These are phyloP conservation scores for Chaetoceros muelleri DNA, from an alignment of 108 stramenopile genomes.

Conservation along the genomic window DNA sequence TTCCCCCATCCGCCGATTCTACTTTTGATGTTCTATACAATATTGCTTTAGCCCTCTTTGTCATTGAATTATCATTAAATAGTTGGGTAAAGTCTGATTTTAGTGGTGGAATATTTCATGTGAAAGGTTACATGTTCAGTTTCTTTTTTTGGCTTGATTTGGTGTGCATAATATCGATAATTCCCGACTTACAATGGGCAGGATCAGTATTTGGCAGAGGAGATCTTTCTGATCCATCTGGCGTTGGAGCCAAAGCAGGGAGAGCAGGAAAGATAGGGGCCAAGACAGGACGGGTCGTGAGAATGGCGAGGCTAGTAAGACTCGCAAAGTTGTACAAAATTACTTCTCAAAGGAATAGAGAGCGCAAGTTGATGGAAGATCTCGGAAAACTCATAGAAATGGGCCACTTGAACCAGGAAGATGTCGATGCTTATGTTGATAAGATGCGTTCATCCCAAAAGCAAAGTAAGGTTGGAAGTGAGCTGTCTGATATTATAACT, in stretches of 20 bases:
- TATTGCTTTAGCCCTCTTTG: constrained; percentile 41
- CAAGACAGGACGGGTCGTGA: constrained; percentile 39
- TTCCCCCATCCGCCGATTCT: constrained; percentile 30
- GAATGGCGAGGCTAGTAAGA: constrained; percentile 63
- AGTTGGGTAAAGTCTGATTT: constrained; percentile 39
- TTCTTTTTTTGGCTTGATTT: constrained; percentile 74
- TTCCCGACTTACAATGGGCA: constrained; percentile 49
- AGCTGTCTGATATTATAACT: constrained; percentile 62
- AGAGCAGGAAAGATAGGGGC: constrained; percentile 37
- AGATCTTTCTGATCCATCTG: constrained; percentile 15
- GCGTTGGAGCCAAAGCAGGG: constrained; percentile 24
- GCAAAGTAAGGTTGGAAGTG: constrained; percentile 53
- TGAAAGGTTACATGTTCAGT: constrained; percentile 34
- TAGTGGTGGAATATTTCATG: constrained; percentile 18
- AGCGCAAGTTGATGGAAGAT: constrained; percentile 28
- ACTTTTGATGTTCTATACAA: constrained; percentile 31
- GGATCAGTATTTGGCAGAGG: constrained; percentile 23
- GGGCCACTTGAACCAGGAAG: constrained; percentile 26
- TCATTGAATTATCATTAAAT: constrained; percentile 37
- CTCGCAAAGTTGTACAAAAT: constrained; percentile 64
- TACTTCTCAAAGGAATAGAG: constrained; percentile 31
- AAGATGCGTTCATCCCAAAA: constrained; percentile 25
- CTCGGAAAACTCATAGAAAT: constrained; percentile 29
- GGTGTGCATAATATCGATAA: constrained; percentile 45
- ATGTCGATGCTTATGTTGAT: constrained; percentile 29